phyloP scores from a whole-genome alignment of 345 rosid genomes.

The Syzygium aqueum region DNA sequence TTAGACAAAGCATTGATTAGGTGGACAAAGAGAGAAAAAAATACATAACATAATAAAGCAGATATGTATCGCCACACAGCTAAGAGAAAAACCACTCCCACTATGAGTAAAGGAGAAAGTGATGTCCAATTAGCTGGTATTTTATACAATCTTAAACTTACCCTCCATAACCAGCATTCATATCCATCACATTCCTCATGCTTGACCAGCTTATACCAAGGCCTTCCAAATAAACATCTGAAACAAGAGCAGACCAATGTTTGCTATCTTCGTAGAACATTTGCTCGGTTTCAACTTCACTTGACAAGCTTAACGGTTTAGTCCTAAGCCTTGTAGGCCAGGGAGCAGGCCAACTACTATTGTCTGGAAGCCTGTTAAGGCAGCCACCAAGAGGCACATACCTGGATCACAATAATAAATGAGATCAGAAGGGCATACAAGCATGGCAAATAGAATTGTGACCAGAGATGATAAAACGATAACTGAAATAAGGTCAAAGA shows the following conservation, averaged over 20 bases:
- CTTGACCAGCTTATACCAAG: constrained; percentile 57
- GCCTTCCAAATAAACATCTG: constrained; percentile 53
- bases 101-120: background rate
- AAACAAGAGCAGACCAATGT: constrained; percentile 62
- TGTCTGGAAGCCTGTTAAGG: constrained; percentile 57
- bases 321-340: constrained; percentile 77
- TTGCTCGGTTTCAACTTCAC: constrained; percentile 25
- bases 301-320: constrained; percentile 40
- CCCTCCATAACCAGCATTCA: constrained; percentile 98
- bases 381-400: constrained; percentile 58
- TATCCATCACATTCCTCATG: constrained; percentile 77
- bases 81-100: background rate
- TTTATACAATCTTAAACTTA: constrained; percentile 10
- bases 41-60: background rate
- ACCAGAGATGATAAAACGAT: background rate
- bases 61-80: background rate
- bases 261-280: constrained; percentile 45
- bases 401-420: constrained; percentile 22
- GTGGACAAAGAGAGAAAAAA: background rate
- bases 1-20: background rate
- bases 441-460: background rate
- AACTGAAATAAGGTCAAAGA: background rate
- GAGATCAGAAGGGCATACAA: background rate
- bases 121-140: background rate
- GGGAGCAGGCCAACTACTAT: constrained; percentile 54